Evolutionary conservation across 495 filamentous ascomycete species (phyloP).

Genomic region (Aspergillus nidulans): DNA sequence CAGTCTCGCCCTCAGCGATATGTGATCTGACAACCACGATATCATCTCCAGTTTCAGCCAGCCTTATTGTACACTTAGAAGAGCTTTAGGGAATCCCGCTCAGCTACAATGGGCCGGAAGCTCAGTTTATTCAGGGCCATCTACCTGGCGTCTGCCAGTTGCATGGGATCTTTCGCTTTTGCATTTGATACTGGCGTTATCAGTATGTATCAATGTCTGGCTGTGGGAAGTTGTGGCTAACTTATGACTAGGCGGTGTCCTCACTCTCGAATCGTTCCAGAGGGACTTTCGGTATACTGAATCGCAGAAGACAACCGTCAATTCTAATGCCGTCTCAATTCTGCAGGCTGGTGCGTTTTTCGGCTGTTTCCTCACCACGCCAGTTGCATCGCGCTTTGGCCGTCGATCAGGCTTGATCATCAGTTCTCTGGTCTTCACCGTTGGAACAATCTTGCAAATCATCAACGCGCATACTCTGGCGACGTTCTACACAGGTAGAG

Average conservation of each 20-base stretch:
- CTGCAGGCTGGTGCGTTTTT: slow-evolving; percentile 42
- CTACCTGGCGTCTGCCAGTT: slow-evolving; percentile 35
- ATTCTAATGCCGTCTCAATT: slow-evolving; percentile 41
- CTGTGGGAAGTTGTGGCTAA: not conserved
- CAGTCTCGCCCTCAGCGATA: not conserved
- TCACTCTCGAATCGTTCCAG: slow-evolving; percentile 37
- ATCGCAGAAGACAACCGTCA: slow-evolving; percentile 31
- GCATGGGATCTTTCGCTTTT: slow-evolving; percentile 39
- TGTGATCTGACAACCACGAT: not conserved
- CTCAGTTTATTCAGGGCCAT: slow-evolving; percentile 31
- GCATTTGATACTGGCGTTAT: slow-evolving; percentile 40
- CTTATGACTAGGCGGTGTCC: slow-evolving; percentile 26
- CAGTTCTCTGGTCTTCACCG: slow-evolving; percentile 36
- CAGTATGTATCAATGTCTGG: slow-evolving; percentile 19
- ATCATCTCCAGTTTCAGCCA: not conserved
- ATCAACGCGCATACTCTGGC: slow-evolving; percentile 38
- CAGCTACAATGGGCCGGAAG: slow-evolving; percentile 23
- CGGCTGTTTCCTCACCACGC: slow-evolving; percentile 44
- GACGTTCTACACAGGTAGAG: slow-evolving; percentile 43
- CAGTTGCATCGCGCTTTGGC: slow-evolving; percentile 39
- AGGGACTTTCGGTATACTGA: slow-evolving; percentile 32
- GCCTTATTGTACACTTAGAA: not conserved
- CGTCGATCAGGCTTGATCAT: slow-evolving; percentile 37
- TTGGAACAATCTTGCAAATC: slow-evolving; percentile 43
- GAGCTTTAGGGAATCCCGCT: not conserved